Evolutionary conservation across 192 early-diverging fungal species (phyloP).

Genomic region (Pilaira anomala): DNA sequence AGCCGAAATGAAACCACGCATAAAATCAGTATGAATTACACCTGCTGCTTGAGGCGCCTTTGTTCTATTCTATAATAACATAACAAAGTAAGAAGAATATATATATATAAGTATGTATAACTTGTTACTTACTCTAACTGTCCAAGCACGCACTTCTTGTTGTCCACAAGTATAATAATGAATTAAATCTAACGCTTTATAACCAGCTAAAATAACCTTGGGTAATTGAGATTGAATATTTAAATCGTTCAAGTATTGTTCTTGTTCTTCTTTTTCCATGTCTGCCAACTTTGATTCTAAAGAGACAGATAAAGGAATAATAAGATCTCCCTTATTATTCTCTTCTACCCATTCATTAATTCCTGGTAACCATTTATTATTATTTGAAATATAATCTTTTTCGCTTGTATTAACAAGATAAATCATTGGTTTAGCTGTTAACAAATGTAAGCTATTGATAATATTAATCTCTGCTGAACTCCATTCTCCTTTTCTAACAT

Average conservation of each 20-base stretch:
- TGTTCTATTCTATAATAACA: conserved; percentile 40
- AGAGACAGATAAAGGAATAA: conserved; percentile 73
- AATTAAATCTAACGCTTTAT: conserved; percentile 64
- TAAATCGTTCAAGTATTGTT: conserved; percentile 35
- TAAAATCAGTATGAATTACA: conserved; percentile 73
- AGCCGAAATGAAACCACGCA: conserved; percentile 73
- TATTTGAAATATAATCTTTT: conserved; percentile 60
- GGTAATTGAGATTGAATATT: conserved; percentile 50
- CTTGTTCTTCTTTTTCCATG: conserved; percentile 44
- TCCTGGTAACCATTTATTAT: conserved; percentile 60
- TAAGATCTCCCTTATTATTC: conserved; percentile 58
- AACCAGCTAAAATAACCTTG: conserved; percentile 66
- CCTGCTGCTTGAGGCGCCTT: conserved; percentile 73
- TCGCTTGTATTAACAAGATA: conserved; percentile 70
- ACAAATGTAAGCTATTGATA: conserved; percentile 67
- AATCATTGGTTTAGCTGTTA: conserved; percentile 80
- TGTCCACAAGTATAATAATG: conserved; percentile 76
- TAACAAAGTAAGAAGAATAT: not conserved
- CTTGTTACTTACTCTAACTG: conserved; percentile 44
- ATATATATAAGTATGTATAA: not conserved
- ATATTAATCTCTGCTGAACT: conserved; percentile 61
- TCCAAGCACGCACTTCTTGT: conserved; percentile 81
- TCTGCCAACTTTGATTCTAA: conserved; percentile 52
- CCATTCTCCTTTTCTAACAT: conserved; percentile 67
- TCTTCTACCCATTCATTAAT: conserved; percentile 72